A percentile compares a stretch with the other conserved stretches of the same genome.
phyloP scores from a whole-genome alignment of 208 protist species.

The Leptomonas seymouri region DNA sequence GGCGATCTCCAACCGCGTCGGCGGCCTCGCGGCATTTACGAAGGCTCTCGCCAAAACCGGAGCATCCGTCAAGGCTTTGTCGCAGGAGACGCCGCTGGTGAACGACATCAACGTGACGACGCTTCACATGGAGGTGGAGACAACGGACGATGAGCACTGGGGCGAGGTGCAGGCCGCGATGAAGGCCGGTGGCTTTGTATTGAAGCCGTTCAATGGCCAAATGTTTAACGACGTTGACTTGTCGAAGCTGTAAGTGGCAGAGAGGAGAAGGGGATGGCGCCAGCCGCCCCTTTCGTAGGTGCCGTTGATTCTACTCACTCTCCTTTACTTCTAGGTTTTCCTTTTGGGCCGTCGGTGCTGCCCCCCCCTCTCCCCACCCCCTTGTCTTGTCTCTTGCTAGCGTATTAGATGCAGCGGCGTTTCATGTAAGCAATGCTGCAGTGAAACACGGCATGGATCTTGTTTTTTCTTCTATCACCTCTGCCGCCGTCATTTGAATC shows the following conservation, averaged over 20 bases:
- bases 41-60: constrained; percentile 48
- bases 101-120: constrained; percentile 49
- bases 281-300: background rate
- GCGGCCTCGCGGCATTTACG: constrained; percentile 71
- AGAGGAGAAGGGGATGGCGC: background rate
- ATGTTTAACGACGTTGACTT: constrained; percentile 51
- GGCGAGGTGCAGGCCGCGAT: constrained; percentile 32
- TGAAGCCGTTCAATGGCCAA: constrained; percentile 36
- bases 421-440: too few species aligned
- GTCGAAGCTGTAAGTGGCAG: constrained; percentile 42
- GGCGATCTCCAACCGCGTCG: constrained; percentile 80
- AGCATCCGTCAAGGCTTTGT: constrained; percentile 76
- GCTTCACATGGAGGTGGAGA: constrained; percentile 65
- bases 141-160: constrained; percentile 47
- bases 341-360: too few species aligned
- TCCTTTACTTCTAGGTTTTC: too few species aligned
- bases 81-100: constrained; percentile 83
- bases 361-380: too few species aligned
- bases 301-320: too few species aligned
- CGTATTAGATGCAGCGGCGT: too few species aligned
- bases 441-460: too few species aligned
- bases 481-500: too few species aligned
- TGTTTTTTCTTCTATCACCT: too few species aligned
- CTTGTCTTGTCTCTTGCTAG: too few species aligned
- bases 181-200: constrained; percentile 40